These are phyloP conservation scores for Solanum hybrid DNA, from an alignment of 305 asterid species.

Conservation along the genomic window DNA sequence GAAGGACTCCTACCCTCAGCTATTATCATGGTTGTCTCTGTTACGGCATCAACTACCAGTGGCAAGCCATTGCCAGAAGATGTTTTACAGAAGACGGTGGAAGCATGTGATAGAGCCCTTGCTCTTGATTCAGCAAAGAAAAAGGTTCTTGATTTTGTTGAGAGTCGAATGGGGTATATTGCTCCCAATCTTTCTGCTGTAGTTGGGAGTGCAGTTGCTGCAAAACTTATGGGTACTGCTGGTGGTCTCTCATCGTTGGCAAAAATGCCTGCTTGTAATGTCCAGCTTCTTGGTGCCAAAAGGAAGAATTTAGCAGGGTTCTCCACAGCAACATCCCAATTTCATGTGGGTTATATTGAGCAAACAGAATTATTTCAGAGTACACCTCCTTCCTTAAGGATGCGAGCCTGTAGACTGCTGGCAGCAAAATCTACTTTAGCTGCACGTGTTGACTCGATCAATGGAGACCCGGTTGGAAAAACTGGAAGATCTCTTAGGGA, in stretches of 20 bases:
- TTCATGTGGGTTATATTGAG: conserved; percentile 81
- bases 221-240: conserved; percentile 94
- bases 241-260: conserved; percentile 86
- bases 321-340: conserved; percentile 81
- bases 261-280: conserved; percentile 98
- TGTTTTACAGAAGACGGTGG: conserved; percentile 66
- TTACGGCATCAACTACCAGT: conserved; percentile 95
- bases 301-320: conserved; percentile 84
- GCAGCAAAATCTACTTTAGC: conserved; percentile 90
- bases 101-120: conserved; percentile 91
- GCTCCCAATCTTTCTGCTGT: conserved; percentile 95
- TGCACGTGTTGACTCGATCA: conserved; percentile 87
- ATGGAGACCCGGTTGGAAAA: conserved; percentile 79
- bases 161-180: conserved; percentile 90
- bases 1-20: conserved; percentile 97
- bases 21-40: conserved; percentile 88
- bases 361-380: conserved; percentile 76
- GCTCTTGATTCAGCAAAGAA: conserved; percentile 71
- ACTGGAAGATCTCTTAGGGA: conserved; percentile 64
- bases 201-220: conserved; percentile 98
- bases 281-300: conserved; percentile 94
- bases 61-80: conserved; percentile 95
- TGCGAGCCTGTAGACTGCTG: conserved; percentile 87
- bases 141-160: conserved; percentile 88
- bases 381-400: conserved; percentile 80